phyloP scores from a whole-genome alignment of 1,139 yeast species.

The Nakaseomyces nivariensis region DNA sequence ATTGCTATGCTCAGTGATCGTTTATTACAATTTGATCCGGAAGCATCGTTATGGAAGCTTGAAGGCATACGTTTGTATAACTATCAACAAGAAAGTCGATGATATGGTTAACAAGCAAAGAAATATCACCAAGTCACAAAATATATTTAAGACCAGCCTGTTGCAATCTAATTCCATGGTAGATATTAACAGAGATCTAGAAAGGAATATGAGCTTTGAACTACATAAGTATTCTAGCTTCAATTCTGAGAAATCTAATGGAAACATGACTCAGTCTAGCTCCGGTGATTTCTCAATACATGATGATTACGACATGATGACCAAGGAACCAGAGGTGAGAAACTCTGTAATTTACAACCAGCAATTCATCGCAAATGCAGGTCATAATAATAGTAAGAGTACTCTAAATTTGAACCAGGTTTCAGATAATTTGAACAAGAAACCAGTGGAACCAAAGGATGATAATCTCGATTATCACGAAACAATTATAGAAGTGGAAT shows the following conservation, averaged over 20 bases:
- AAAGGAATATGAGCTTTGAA: not conserved
- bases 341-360: not conserved
- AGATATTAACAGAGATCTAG: not conserved
- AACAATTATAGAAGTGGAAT: not conserved
- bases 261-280: not conserved
- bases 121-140: not conserved
- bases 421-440: not conserved
- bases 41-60: slow-evolving; percentile 16
- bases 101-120: slow-evolving; percentile 8
- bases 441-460: not conserved
- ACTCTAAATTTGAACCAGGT: not conserved
- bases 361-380: not conserved
- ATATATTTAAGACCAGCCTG: not conserved
- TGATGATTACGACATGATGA: slow-evolving; percentile 1
- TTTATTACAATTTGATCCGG: slow-evolving; percentile 37
- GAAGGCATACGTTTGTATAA: slow-evolving; percentile 22
- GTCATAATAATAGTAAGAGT: not conserved
- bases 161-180: not conserved
- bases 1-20: slow-evolving; percentile 39
- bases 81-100: slow-evolving; percentile 23
- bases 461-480: not conserved
- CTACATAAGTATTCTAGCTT: not conserved
- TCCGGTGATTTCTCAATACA: not conserved
- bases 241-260: not conserved
- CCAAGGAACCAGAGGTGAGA: not conserved